A percentile compares a stretch with the other conserved stretches of the same genome.
These are phyloP conservation scores for Coniosporium apollinis DNA, from an alignment of 495 filamentous ascomycete genomes.

Conservation along the genomic window DNA sequence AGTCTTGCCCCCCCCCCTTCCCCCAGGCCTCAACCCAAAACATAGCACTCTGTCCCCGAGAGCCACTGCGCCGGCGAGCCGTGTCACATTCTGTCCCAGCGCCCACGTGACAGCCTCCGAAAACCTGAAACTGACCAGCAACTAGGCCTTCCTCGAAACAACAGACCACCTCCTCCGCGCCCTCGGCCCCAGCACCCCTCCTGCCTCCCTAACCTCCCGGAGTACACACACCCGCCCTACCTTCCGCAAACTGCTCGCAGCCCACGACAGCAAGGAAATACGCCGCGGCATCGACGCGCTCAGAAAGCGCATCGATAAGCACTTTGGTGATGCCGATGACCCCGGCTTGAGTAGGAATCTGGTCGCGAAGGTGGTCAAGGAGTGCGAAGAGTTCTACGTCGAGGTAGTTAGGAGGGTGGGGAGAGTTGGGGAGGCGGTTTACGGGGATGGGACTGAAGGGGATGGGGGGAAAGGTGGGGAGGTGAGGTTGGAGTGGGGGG, in stretches of 20 bases:
- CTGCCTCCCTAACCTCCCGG: slow-evolving; percentile 42
- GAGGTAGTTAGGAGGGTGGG: slow-evolving; percentile 54
- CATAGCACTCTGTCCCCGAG: background rate
- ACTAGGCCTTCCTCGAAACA: slow-evolving; percentile 80
- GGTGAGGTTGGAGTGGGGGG: slow-evolving; percentile 26
- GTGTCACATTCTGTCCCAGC: background rate
- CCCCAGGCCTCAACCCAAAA: background rate
- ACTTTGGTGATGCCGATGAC: slow-evolving; percentile 81
- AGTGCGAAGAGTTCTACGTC: slow-evolving; percentile 64
- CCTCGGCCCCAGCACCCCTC: slow-evolving; percentile 26
- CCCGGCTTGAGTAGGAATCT: slow-evolving; percentile 46
- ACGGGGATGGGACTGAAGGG: slow-evolving; percentile 5
- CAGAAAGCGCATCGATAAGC: slow-evolving; percentile 83
- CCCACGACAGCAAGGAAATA: slow-evolving; percentile 69
- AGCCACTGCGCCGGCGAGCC: background rate
- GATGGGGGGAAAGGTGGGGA: background rate
- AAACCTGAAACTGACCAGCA: slow-evolving; percentile 21
- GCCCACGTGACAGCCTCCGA: background rate
- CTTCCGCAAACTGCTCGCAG: slow-evolving; percentile 68
- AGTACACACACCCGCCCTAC: slow-evolving; percentile 60
- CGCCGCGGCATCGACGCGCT: slow-evolving; percentile 70
- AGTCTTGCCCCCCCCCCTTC: too few relatives aligned
- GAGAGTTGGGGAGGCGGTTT: slow-evolving; percentile 36
- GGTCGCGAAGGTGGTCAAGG: slow-evolving; percentile 60
- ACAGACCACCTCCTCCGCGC: slow-evolving; percentile 48